Conservation (phyloP, 1,284 basidiomycete genomes). For the Tausonia pullulans region DNA sequence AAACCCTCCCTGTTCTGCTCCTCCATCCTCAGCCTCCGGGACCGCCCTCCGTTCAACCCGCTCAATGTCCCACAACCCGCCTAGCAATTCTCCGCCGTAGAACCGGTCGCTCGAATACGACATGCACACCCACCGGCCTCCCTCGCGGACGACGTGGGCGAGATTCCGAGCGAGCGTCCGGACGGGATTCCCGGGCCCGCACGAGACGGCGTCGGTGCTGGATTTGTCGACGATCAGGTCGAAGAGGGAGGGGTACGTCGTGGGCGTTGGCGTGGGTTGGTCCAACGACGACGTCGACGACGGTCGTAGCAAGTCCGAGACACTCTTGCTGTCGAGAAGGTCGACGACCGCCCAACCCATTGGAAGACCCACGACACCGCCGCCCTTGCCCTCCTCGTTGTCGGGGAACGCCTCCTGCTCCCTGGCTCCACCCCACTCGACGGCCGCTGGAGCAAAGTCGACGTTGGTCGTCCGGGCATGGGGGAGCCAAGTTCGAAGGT, state of each 20-base stretch:
- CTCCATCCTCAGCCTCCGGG: no score
- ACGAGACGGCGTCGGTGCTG: slow-evolving; percentile 2
- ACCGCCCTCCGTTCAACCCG: background rate
- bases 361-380: no score
- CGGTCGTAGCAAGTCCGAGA: no score
- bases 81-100: background rate
- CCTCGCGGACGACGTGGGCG: background rate
- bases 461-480: background rate
- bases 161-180: background rate
- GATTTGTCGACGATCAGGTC: slow-evolving; percentile 7
- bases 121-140: background rate
- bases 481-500: background rate
- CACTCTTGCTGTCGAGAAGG: background rate
- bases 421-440: background rate
- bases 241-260: background rate
- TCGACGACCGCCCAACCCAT: background rate
- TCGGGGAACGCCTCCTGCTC: background rate
- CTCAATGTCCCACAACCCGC: background rate
- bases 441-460: background rate
- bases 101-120: background rate
- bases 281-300: no score
- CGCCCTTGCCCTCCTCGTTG: no score
- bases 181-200: background rate
- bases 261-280: no score
- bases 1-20: no score